A percentile compares a stretch with the other conserved stretches of the same genome.
phyloP scores from a whole-genome alignment of 192 early-diverging fungal species.

The Coemansia sp. region DNA sequence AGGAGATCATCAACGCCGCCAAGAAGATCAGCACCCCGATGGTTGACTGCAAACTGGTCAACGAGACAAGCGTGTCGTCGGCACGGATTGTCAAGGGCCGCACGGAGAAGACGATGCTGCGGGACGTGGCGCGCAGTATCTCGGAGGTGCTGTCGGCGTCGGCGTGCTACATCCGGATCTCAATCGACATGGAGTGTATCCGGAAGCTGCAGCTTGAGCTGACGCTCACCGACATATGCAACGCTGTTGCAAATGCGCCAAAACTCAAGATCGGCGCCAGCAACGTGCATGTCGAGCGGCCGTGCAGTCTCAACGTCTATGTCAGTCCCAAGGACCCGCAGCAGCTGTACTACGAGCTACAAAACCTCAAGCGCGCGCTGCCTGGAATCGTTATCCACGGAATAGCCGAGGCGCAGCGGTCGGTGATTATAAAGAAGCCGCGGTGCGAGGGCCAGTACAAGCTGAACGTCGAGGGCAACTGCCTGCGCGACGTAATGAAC shows the following conservation, averaged over 20 bases:
- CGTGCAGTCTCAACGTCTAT: slow-evolving; percentile 69
- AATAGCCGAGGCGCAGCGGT: slow-evolving; percentile 75
- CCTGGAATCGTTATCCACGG: slow-evolving; percentile 90
- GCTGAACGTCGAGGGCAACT: slow-evolving; percentile 91
- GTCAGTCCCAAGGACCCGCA: slow-evolving; percentile 61
- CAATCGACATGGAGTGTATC: slow-evolving; percentile 83
- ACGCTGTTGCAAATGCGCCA: slow-evolving; percentile 74
- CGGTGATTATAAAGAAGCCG: slow-evolving; percentile 66
- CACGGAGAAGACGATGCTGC: slow-evolving; percentile 87
- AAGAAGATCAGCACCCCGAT: slow-evolving; percentile 95
- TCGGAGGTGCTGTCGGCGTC: slow-evolving; percentile 81
- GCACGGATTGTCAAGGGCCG: slow-evolving; percentile 97
- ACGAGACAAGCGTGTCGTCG: slow-evolving; percentile 64
- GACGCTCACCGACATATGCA: slow-evolving; percentile 69
- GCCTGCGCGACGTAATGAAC: slow-evolving; percentile 91
- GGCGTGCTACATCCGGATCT: slow-evolving; percentile 76
- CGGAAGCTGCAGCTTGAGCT: slow-evolving; percentile 88
- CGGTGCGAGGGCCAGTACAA: slow-evolving; percentile 46
- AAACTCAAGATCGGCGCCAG: slow-evolving; percentile 83
- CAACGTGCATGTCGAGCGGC: slow-evolving; percentile 64
- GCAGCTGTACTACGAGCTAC: slow-evolving; percentile 71
- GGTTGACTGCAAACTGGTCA: slow-evolving; percentile 75
- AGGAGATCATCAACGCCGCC: slow-evolving; percentile 99
- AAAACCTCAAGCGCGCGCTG: slow-evolving; percentile 79
- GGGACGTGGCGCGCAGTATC: slow-evolving; percentile 92